Evolutionary conservation across 2,329 filamentous ascomycete species (phyloP).

Genomic region (Rhinocladiella mackenziei): DNA sequence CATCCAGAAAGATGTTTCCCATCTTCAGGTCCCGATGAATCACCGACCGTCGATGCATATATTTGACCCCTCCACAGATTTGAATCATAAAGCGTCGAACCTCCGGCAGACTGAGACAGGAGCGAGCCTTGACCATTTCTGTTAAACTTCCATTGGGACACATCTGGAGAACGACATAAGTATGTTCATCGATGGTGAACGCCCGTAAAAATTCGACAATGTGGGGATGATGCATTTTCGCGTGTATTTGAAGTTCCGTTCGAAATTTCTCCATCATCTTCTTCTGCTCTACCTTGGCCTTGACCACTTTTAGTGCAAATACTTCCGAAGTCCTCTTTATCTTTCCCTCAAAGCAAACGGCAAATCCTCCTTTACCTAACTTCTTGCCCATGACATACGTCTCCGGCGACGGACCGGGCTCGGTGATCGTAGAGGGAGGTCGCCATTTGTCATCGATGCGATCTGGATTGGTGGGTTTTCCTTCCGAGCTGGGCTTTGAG

Average conservation of each 20-base stretch:
- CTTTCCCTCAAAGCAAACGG: slow-evolving; percentile 48
- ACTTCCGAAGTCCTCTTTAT: slow-evolving; percentile 42
- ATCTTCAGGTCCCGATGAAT: slow-evolving; percentile 97
- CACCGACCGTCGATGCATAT: slow-evolving; percentile 91
- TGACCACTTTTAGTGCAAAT: slow-evolving; percentile 51
- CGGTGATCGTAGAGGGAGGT: slow-evolving; percentile 43
- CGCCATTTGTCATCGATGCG: slow-evolving; percentile 41
- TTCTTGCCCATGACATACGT: slow-evolving; percentile 45
- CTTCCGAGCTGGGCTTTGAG: slow-evolving; percentile 36
- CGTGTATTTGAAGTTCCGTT: slow-evolving; percentile 92
- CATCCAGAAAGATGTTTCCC: slow-evolving; percentile 94
- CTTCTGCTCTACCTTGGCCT: slow-evolving; percentile 47
- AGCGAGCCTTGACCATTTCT: slow-evolving; percentile 93
- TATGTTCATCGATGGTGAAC: slow-evolving; percentile 83
- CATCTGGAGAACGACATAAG: slow-evolving; percentile 89
- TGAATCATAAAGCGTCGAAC: slow-evolving; percentile 91
- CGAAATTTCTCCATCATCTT: slow-evolving; percentile 60
- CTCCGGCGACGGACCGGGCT: slow-evolving; percentile 45
- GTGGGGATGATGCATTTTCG: slow-evolving; percentile 92
- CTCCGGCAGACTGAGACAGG: slow-evolving; percentile 86
- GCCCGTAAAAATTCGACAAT: slow-evolving; percentile 94
- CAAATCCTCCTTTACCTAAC: slow-evolving; percentile 50
- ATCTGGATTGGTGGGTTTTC: slow-evolving; percentile 34
- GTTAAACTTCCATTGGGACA: slow-evolving; percentile 95
- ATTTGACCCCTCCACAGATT: slow-evolving; percentile 94